Base-by-base conservation (phyloP, 805 yeast genomes). In the Nakazawaea laoshanensis region DNA sequence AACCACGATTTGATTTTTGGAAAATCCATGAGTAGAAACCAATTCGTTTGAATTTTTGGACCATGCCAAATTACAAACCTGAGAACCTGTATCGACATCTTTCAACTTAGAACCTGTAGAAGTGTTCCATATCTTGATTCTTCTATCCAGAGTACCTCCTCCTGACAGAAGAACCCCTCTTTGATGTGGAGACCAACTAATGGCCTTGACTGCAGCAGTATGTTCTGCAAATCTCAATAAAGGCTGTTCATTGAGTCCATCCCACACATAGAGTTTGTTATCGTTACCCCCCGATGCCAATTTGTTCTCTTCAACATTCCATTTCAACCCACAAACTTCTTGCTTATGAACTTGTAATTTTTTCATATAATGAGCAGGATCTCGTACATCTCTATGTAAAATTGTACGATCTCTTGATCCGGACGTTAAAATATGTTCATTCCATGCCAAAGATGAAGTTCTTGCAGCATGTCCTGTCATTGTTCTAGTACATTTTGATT, bases 111-210 rank as follows among this genome's bases (percentile, higher is more conserved):
- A 53, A 1, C 96, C 95, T 6, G 81, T 83, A 28, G 77, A 58
- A 0, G 95, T 81, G 53, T 88, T 92, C 97, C 97, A 92, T 16
- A 87, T 75, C 53, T 88, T 84, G 45, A 92, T 80, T 24, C 78
- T 70, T 37, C 89, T 75, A 55, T 92, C 98, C 1, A 94, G 88
- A 1, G 97, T 87, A 23, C 98, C 98, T 13, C 98, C 98, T 11
- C 98, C 98, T 2, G 92, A 74, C 1, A 97, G 97, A 35, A 92
- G 55, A 3, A 88, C 68, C 1, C 97, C 96, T 35, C 96, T 64
- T 51, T 86, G 95, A 51, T 92, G 97, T 3, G 98, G 97, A 1
- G 94, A 83, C 98, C 98, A 92, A 2, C 95, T 84, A 33, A 92
- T 69, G 1, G 97, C 98, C 57, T 92, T 92, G 3, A 92, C 94